Evolutionary conservation across 2,329 filamentous ascomycete species (phyloP).

Genomic region (Cladosporium sp.): DNA sequence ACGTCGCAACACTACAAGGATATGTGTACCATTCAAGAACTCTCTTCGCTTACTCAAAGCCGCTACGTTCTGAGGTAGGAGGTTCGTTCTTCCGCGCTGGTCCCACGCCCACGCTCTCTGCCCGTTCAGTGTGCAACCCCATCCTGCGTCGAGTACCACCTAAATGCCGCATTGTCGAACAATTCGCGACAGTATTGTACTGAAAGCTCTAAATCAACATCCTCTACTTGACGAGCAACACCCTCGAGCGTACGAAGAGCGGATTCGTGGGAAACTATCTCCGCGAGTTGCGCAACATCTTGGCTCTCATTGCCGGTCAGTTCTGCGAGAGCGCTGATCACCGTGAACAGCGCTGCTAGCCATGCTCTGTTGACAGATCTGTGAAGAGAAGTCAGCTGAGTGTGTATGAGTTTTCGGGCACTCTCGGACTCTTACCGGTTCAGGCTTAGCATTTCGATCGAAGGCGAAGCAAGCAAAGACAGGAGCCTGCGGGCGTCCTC

Average conservation of each 20-base stretch:
- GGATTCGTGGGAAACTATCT: background rate
- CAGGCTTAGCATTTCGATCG: background rate
- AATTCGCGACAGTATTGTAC: background rate
- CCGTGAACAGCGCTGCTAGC: background rate
- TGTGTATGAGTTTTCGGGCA: no score
- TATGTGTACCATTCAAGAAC: background rate
- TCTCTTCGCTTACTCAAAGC: background rate
- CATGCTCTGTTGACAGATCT: background rate
- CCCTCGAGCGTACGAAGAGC: background rate
- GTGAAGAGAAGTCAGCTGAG: background rate
- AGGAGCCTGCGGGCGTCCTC: background rate
- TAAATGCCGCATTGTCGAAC: background rate
- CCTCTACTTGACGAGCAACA: background rate
- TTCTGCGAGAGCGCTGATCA: background rate
- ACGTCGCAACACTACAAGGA: background rate
- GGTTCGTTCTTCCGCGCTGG: background rate
- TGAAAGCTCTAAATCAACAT: background rate
- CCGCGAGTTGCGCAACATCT: background rate
- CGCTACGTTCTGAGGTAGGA: background rate
- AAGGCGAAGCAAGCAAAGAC: background rate
- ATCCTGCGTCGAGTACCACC: background rate
- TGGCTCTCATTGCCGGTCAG: background rate
- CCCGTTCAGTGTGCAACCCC: background rate
- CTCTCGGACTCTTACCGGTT: background rate
- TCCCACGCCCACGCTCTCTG: no score